These are phyloP conservation scores for Boletus rubropictus DNA, from an alignment of 768 basidiomycete genomes.

Conservation along the genomic window DNA sequence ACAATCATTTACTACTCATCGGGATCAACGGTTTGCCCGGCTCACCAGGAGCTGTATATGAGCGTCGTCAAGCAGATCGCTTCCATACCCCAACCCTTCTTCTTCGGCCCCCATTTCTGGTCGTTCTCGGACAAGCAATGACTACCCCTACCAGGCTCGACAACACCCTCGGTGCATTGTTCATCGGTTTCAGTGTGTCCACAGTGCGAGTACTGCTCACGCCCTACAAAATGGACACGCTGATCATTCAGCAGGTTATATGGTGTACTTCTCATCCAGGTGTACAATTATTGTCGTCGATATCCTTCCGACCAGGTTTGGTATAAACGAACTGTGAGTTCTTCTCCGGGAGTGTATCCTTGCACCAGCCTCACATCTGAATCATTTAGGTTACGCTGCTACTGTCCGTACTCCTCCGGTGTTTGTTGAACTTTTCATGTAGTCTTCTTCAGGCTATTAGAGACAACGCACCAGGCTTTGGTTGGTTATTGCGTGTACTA, in stretches of 20 bases:
- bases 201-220: constrained; percentile 21
- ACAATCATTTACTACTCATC: no score
- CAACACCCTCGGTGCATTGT: constrained; percentile 55
- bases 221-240: neutral
- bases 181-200: constrained; percentile 55
- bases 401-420: constrained; percentile 24
- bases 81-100: no score
- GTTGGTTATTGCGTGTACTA: constrained; percentile 49
- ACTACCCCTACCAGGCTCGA: constrained; percentile 21
- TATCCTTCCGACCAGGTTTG: constrained; percentile 48
- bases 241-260: constrained; percentile 37
- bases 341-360: neutral
- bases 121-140: constrained; percentile 14
- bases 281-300: constrained; percentile 48
- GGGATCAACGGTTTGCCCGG: no score
- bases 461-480: constrained; percentile 44
- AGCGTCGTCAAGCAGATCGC: no score
- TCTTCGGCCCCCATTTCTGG: neutral
- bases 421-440: neutral
- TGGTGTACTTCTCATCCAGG: constrained; percentile 51
- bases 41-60: no score
- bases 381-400: constrained; percentile 27
- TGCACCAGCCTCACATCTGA: neutral
- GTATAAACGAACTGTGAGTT: constrained; percentile 48
- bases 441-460: constrained; percentile 36